Conservation (phyloP, 192 early-diverging fungal genomes). For the Martensiomyces pterosporus region DNA sequence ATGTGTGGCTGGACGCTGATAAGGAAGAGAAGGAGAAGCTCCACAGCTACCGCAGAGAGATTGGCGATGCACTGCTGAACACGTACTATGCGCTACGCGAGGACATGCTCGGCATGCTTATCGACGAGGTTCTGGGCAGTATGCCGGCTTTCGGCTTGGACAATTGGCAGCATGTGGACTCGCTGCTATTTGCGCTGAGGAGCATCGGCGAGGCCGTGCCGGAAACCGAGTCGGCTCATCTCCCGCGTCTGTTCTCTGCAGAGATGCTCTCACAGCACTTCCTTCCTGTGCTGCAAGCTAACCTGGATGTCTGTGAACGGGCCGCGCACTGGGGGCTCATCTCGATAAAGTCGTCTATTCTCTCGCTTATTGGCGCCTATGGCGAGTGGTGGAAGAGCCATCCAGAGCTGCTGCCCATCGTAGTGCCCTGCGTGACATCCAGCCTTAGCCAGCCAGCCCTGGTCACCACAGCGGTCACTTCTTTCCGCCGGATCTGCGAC, state of each 20-base stretch:
- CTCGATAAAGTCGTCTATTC: constrained; percentile 16
- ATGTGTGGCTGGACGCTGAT: constrained; percentile 53
- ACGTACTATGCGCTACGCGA: constrained; percentile 62
- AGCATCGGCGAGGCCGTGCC: constrained; percentile 65
- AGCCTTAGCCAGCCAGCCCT: constrained; percentile 55
- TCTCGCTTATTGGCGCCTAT: constrained; percentile 55
- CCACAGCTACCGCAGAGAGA: constrained; percentile 60
- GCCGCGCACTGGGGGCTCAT: constrained; percentile 25
- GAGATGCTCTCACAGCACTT: constrained; percentile 36
- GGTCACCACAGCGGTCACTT: constrained; percentile 57
- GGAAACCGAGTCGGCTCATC: constrained; percentile 46
- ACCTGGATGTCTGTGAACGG: constrained; percentile 14
- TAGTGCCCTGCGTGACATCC: constrained; percentile 61
- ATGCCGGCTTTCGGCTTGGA: constrained; percentile 22
- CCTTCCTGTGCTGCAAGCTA: constrained; percentile 40
- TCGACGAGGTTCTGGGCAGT: constrained; percentile 16
- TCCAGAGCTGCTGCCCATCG: constrained; percentile 54
- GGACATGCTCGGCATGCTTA: constrained; percentile 52
- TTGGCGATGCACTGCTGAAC: constrained; percentile 69
- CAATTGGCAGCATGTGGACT: constrained; percentile 49
- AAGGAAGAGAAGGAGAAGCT: constrained; percentile 60
- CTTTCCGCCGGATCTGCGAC: constrained; percentile 68
- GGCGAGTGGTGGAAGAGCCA: constrained; percentile 66
- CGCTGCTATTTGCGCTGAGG: constrained; percentile 62
- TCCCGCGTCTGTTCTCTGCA: constrained; percentile 58